phyloP scores from a whole-genome alignment of 2,329 filamentous ascomycete genomes.

The Monilinia aucupariae region DNA sequence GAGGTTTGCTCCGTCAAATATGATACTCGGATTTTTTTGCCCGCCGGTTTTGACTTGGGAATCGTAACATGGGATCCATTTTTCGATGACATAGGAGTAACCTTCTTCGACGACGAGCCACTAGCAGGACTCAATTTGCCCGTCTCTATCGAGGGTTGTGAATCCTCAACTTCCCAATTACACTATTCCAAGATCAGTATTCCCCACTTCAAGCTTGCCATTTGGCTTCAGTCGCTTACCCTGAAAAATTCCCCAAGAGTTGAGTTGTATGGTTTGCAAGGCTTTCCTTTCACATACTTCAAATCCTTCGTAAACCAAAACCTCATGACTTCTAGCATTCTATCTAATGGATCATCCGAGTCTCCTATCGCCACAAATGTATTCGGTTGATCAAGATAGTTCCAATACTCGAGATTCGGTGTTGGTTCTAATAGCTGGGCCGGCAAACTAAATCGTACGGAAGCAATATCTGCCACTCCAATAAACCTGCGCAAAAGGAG shows the following conservation, averaged over 20 bases:
- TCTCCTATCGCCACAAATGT: constrained; percentile 80
- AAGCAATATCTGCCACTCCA: constrained; percentile 89
- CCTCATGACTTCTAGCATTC: constrained; percentile 88
- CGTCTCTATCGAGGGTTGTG: constrained; percentile 55
- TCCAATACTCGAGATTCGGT: constrained; percentile 98
- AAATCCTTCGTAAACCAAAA: constrained; percentile 99
- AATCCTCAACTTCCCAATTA: constrained; percentile 89
- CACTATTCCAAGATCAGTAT: constrained; percentile 50
- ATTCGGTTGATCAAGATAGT: constrained; percentile 91
- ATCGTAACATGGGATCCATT: constrained; percentile 25
- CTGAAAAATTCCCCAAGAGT: constrained; percentile 95
- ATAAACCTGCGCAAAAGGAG: constrained; percentile 63
- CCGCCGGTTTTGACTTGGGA: constrained; percentile 16
- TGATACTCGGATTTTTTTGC: constrained; percentile 72
- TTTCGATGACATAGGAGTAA: constrained; percentile 21
- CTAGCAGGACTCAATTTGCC: constrained; percentile 16
- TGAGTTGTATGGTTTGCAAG: constrained; percentile 98
- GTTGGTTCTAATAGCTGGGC: constrained; percentile 93
- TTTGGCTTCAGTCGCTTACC: constrained; percentile 45
- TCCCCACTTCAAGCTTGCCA: background rate
- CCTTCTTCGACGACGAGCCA: constrained; percentile 13
- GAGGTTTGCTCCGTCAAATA: constrained; percentile 98
- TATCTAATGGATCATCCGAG: constrained; percentile 83
- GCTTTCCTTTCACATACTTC: constrained; percentile 98
- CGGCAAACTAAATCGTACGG: constrained; percentile 91